Evolutionary conservation across 2,329 filamentous ascomycete species (phyloP).

Genomic region (Colletotrichum liaoningense): DNA sequence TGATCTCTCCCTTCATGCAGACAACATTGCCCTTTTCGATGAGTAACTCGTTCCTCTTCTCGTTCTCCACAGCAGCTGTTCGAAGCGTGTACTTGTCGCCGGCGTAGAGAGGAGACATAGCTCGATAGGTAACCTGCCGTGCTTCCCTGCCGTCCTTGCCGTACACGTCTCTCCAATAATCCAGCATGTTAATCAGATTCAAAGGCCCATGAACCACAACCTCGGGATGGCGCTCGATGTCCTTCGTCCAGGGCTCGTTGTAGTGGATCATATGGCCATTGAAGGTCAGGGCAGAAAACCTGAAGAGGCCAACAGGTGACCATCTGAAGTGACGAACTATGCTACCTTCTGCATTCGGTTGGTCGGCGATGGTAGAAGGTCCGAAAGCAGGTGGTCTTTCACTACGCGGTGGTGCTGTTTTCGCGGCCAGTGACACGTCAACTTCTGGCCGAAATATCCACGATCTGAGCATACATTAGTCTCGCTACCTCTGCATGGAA

Average conservation of each 20-base stretch:
- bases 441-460: slow-evolving; percentile 58
- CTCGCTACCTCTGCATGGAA: too few relatives aligned
- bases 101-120: slow-evolving; percentile 77
- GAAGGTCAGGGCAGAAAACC: slow-evolving; percentile 86
- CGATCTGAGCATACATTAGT: slow-evolving; percentile 40
- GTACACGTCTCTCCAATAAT: slow-evolving; percentile 70
- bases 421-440: slow-evolving; percentile 31
- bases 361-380: slow-evolving; percentile 6
- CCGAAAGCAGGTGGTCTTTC: background rate
- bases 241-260: slow-evolving; percentile 72
- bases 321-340: slow-evolving; percentile 49
- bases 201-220: slow-evolving; percentile 85
- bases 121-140: slow-evolving; percentile 70
- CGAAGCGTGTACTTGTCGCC: slow-evolving; percentile 73
- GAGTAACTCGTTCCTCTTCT: slow-evolving; percentile 54
- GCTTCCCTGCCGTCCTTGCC: slow-evolving; percentile 32
- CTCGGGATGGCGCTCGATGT: slow-evolving; percentile 76
- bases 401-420: slow-evolving; percentile 36
- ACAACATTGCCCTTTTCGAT: slow-evolving; percentile 54
- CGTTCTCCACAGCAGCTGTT: slow-evolving; percentile 56
- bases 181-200: slow-evolving; percentile 78
- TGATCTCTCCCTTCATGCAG: slow-evolving; percentile 50
- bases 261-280: slow-evolving; percentile 91
- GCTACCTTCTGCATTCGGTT: slow-evolving; percentile 13
- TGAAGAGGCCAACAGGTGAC: slow-evolving; percentile 72